Conservation (phyloP, 129 eudicot genomes). For the Saposhnikovia divaricata region DNA sequence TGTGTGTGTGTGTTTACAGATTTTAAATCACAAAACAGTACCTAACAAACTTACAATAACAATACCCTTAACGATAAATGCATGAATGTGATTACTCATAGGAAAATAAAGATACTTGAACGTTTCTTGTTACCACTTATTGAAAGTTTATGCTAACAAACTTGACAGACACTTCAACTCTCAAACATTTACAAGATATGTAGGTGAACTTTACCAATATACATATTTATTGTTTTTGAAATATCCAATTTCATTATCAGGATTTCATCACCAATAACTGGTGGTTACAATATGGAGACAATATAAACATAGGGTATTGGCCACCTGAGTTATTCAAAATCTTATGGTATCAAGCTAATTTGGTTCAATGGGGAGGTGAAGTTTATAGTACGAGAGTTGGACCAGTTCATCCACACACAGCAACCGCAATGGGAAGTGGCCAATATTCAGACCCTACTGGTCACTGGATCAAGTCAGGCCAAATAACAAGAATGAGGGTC, state of each 20-base stretch:
- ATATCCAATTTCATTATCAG: neutral
- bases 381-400: constrained; percentile 37
- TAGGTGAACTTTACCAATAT: neutral
- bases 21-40: neutral
- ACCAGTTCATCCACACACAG: constrained; percentile 25
- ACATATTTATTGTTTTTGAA: neutral
- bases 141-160: neutral
- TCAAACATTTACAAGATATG: too few species aligned
- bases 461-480: constrained; percentile 24
- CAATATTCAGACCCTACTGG: constrained; percentile 21
- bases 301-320: constrained; percentile 34
- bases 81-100: too few species aligned
- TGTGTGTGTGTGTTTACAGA: neutral
- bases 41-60: too few species aligned
- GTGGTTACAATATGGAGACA: constrained; percentile 32
- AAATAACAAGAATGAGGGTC: constrained; percentile 41
- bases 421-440: constrained; percentile 48
- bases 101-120: too few species aligned
- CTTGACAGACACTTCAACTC: too few species aligned
- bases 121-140: too few species aligned
- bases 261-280: constrained; percentile 26
- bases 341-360: constrained; percentile 13
- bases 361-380: constrained; percentile 50
- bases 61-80: too few species aligned
- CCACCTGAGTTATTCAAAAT: constrained; percentile 20